phyloP scores from a whole-genome alignment of 2,329 filamentous ascomycete genomes.

The Magnaporthiopsis rhizophila region DNA sequence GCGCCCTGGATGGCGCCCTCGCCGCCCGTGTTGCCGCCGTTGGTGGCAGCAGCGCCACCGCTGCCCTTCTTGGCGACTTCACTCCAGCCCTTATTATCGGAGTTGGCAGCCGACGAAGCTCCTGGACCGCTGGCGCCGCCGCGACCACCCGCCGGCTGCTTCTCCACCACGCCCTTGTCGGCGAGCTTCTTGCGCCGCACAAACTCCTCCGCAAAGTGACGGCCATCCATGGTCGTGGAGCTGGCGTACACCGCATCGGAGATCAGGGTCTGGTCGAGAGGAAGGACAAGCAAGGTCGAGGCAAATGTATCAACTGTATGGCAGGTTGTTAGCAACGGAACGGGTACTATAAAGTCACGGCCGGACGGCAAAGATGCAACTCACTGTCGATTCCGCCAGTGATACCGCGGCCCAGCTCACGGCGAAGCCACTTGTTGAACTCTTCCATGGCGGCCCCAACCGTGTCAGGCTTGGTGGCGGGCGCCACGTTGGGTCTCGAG shows the following conservation, averaged over 20 bases:
- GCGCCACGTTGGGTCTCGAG: slow-evolving; percentile 28
- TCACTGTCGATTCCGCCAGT: slow-evolving; percentile 43
- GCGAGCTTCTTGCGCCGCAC: slow-evolving; percentile 87
- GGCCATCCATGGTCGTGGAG: slow-evolving; percentile 83
- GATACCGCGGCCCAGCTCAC: slow-evolving; percentile 69
- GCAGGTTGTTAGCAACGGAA: slow-evolving; percentile 8
- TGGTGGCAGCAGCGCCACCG: background rate
- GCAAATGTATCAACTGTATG: slow-evolving; percentile 70
- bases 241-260: slow-evolving; percentile 83
- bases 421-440: slow-evolving; percentile 86
- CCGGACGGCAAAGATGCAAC: slow-evolving; percentile 19
- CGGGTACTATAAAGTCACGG: slow-evolving; percentile 5
- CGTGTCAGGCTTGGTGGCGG: slow-evolving; percentile 32
- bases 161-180: slow-evolving; percentile 74
- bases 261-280: slow-evolving; percentile 71
- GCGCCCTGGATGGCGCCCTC: slow-evolving; percentile 30
- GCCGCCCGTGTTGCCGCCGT: slow-evolving; percentile 30
- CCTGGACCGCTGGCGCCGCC: slow-evolving; percentile 35
- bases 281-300: slow-evolving; percentile 64
- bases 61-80: slow-evolving; percentile 92
- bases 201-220: slow-evolving; percentile 91
- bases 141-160: slow-evolving; percentile 55
- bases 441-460: slow-evolving; percentile 65
- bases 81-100: slow-evolving; percentile 64
- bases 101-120: slow-evolving; percentile 1